A percentile compares a stretch with the other conserved stretches of the same genome.
Conservation (phyloP, 805 yeast species). For the Sugiyamaella chiloensis region DNA sequence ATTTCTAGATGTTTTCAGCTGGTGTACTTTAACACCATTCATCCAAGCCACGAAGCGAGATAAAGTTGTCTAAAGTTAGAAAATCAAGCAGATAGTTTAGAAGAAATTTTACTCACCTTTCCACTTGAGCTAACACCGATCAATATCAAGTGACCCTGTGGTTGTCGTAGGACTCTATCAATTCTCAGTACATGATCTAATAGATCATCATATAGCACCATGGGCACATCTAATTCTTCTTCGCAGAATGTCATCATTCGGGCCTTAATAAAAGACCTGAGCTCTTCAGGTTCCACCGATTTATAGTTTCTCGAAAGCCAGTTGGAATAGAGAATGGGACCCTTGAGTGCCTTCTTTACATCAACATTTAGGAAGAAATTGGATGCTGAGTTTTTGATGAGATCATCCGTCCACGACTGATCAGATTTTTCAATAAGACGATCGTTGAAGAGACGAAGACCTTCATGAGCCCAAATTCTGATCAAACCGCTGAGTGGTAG, state of each 20-base stretch:
- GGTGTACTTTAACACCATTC: conserved; percentile 64
- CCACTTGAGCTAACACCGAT: conserved; percentile 85
- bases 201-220: conserved; percentile 66
- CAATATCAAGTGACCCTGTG: conserved; percentile 85
- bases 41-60: conserved; percentile 88
- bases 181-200: conserved; percentile 73
- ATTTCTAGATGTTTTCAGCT: conserved; percentile 52
- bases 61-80: conserved; percentile 46
- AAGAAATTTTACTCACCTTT: conserved; percentile 36
- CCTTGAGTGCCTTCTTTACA: conserved; percentile 34
- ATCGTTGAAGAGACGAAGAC: conserved; percentile 71
- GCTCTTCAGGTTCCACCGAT: conserved; percentile 48
- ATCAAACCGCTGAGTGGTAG: conserved; percentile 45
- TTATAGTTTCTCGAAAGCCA: conserved; percentile 70
- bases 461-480: conserved; percentile 80
- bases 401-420: conserved; percentile 45
- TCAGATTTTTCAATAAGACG: conserved; percentile 52
- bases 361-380: conserved; percentile 48
- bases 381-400: conserved; percentile 34
- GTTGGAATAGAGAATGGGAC: conserved; percentile 64
- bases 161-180: conserved; percentile 77
- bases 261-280: conserved; percentile 56
- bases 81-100: no score
- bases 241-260: conserved; percentile 70
- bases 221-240: conserved; percentile 61